A percentile compares a stretch with the other conserved stretches of the same genome.
Conservation (phyloP, 192 early-diverging fungal genomes). For the Coemansia sp. region DNA sequence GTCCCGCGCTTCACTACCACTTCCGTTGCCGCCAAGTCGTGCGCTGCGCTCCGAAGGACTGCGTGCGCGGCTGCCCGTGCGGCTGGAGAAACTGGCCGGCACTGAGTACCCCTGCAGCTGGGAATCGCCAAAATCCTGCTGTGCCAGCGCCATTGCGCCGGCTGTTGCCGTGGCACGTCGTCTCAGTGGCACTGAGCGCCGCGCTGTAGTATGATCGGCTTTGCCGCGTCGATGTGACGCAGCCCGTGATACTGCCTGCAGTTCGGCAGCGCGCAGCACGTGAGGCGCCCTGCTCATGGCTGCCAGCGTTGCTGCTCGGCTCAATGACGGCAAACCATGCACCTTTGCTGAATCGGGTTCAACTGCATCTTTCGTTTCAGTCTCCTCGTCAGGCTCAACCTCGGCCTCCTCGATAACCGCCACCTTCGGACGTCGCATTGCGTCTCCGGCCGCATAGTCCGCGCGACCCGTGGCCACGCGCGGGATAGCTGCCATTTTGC, state of each 20-base stretch:
- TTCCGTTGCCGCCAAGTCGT: slow-evolving; percentile 5
- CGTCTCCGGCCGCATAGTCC: slow-evolving; percentile 2
- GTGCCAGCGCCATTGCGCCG: slow-evolving; percentile 3
- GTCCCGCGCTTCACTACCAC: slow-evolving; percentile 18
- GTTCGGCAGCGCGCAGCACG: neutral
- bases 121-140: neutral
- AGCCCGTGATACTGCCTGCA: too few species aligned
- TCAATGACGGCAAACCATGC: slow-evolving; percentile 16
- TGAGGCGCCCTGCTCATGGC: slow-evolving; percentile 1
- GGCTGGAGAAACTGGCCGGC: slow-evolving; percentile 26
- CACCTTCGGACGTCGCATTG: slow-evolving; percentile 36
- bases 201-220: slow-evolving; percentile 6
- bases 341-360: neutral
- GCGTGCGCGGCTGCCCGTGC: slow-evolving; percentile 25
- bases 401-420: slow-evolving; percentile 48
- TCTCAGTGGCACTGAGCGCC: slow-evolving; percentile 4
- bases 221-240: neutral
- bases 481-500: slow-evolving; percentile 44
- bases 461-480: slow-evolving; percentile 34
- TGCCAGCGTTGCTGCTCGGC: slow-evolving; percentile 20
- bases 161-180: slow-evolving; percentile 36
- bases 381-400: slow-evolving; percentile 3
- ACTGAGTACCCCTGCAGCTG: slow-evolving; percentile 22
- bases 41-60: slow-evolving; percentile 5
- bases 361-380: neutral